Conservation (phyloP, 176 grass and related monocot genomes). For the Secale cereale region DNA sequence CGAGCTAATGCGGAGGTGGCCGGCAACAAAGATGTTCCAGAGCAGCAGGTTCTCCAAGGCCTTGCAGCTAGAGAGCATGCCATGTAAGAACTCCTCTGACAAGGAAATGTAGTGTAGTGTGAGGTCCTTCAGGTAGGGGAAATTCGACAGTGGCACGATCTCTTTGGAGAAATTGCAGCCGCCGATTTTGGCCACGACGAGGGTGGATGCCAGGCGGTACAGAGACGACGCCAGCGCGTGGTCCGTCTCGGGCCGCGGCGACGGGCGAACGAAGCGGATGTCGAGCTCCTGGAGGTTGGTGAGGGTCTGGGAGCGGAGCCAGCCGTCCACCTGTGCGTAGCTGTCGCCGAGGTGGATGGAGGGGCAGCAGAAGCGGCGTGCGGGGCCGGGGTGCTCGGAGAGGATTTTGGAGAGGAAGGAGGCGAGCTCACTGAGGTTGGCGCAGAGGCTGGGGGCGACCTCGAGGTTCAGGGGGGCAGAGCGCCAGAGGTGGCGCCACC, state of each 20-base stretch:
- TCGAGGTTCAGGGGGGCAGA: neutral
- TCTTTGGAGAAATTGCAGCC: neutral
- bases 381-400: slow-evolving; percentile 1
- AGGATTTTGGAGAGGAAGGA: neutral
- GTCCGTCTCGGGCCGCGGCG: neutral
- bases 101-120: neutral
- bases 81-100: neutral
- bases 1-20: neutral
- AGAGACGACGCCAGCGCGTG: neutral
- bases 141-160: neutral
- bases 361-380: neutral
- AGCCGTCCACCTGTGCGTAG: neutral
- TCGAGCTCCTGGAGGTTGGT: slow-evolving; percentile 15
- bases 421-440: neutral
- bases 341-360: neutral
- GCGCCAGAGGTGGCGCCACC: neutral
- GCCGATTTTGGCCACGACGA: neutral
- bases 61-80: neutral
- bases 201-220: neutral
- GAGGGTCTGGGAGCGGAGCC: neutral
- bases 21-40: neutral
- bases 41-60: neutral
- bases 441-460: neutral
- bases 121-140: neutral
- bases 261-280: neutral